phyloP scores from a whole-genome alignment of 352 stramenopile genomes.

The Phytophthora chlamydospora region DNA sequence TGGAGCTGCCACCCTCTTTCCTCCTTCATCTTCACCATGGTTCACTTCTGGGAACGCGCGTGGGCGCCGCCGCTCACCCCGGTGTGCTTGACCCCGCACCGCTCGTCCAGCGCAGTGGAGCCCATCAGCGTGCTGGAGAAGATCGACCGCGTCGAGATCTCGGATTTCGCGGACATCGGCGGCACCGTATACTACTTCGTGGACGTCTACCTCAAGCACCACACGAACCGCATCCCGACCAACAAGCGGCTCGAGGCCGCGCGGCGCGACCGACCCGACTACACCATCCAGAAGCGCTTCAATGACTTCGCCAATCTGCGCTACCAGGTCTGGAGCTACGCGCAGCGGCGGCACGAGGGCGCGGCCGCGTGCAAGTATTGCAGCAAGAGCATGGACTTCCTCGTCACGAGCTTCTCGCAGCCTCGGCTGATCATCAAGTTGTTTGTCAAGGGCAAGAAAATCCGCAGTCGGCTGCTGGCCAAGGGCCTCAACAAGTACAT shows the following conservation, averaged over 20 bases:
- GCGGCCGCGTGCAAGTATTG: slow-evolving; percentile 47
- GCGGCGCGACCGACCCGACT: slow-evolving; percentile 38
- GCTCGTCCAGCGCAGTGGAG: slow-evolving; percentile 42
- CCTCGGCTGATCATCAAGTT: slow-evolving; percentile 43
- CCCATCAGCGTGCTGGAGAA: slow-evolving; percentile 43
- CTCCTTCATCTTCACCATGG: slow-evolving; percentile 22
- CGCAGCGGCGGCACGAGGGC: slow-evolving; percentile 42
- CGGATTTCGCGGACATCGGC: slow-evolving; percentile 40
- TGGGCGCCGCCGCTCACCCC: slow-evolving; percentile 46
- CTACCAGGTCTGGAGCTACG: slow-evolving; percentile 54
- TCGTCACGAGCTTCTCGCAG: slow-evolving; percentile 46
- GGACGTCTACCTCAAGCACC: slow-evolving; percentile 56
- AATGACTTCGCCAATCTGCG: slow-evolving; percentile 60
- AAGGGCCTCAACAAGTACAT: slow-evolving; percentile 46
- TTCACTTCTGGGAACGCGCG: slow-evolving; percentile 36
- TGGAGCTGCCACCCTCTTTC: not conserved
- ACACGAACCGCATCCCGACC: slow-evolving; percentile 34
- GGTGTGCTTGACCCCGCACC: slow-evolving; percentile 42
- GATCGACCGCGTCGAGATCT: slow-evolving; percentile 57
- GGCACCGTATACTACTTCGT: slow-evolving; percentile 54
- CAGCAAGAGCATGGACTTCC: slow-evolving; percentile 48
- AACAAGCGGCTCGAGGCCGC: slow-evolving; percentile 17
- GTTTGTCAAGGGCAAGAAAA: slow-evolving; percentile 35
- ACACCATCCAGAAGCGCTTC: slow-evolving; percentile 55
- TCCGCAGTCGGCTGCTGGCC: slow-evolving; percentile 32